Evolutionary conservation across 805 yeast genomes (phyloP).

Genomic region (Isabelozyma heimii): DNA sequence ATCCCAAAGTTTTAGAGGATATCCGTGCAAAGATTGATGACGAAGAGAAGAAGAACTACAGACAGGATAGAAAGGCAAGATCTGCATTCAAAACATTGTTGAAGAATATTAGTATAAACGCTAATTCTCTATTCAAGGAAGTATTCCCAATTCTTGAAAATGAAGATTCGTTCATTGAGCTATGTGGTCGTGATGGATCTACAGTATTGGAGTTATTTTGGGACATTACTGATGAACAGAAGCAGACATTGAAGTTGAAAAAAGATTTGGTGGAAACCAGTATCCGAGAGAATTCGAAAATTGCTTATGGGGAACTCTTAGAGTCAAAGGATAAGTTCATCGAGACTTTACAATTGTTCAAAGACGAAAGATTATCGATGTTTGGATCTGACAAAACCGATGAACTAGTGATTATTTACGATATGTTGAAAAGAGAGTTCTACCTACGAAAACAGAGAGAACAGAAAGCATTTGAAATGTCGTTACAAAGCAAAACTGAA

Average conservation of each 20-base stretch:
- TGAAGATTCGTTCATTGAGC: constrained; percentile 53
- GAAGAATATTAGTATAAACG: constrained; percentile 33
- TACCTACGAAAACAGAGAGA: constrained; percentile 11
- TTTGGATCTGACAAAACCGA: constrained; percentile 18
- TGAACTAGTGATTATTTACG: constrained; percentile 24
- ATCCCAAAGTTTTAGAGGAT: constrained; percentile 20
- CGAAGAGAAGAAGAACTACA: constrained; percentile 41
- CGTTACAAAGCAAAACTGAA: constrained; percentile 5
- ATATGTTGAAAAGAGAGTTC: constrained; percentile 22
- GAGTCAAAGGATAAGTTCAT: constrained; percentile 15
- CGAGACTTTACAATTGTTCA: constrained; percentile 10
- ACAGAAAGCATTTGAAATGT: constrained; percentile 7
- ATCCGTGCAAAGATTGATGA: constrained; percentile 17
- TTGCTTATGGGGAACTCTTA: constrained; percentile 14
- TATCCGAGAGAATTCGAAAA: constrained; percentile 31
- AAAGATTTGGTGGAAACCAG: constrained; percentile 57
- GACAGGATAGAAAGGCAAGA: constrained; percentile 65
- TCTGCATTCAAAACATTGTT: constrained; percentile 53
- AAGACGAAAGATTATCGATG: constrained; percentile 27
- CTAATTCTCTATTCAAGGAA: constrained; percentile 60
- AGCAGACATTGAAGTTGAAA: constrained; percentile 53
- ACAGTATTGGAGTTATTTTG: constrained; percentile 72
- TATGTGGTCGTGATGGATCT: constrained; percentile 78
- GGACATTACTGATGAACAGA: constrained; percentile 67
- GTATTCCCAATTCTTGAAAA: constrained; percentile 49